A percentile compares a stretch with the other conserved stretches of the same genome.
These are phyloP conservation scores for Penicillium angulare DNA, from an alignment of 495 filamentous ascomycete species.

Conservation along the genomic window DNA sequence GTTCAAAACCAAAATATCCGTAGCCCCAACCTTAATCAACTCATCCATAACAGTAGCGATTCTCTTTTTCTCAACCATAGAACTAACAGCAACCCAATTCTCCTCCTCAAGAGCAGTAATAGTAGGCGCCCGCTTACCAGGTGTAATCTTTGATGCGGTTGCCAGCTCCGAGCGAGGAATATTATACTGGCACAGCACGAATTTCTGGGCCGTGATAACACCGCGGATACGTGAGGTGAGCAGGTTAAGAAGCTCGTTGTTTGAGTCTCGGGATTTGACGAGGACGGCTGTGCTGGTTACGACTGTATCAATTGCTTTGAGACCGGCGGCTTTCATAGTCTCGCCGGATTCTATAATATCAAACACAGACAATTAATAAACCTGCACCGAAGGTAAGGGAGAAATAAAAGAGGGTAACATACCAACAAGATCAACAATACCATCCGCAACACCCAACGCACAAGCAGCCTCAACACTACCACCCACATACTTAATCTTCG, in stretches of 20 bases:
- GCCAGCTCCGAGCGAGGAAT: constrained; percentile 66
- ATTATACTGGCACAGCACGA: constrained; percentile 96
- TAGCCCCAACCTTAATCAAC: constrained; percentile 73
- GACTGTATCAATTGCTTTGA: constrained; percentile 94
- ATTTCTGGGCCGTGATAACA: constrained; percentile 94
- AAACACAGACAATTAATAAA: neutral
- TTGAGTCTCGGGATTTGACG: constrained; percentile 87
- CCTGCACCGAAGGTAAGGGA: neutral
- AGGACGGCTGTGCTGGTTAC: constrained; percentile 81
- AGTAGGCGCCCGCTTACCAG: constrained; percentile 91
- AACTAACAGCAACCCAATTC: constrained; percentile 88
- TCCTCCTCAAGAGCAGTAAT: constrained; percentile 83
- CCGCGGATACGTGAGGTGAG: constrained; percentile 82
- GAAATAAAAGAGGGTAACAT: constrained; percentile 4
- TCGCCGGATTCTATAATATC: constrained; percentile 84
- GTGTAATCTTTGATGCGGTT: constrained; percentile 74
- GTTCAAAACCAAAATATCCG: constrained; percentile 82
- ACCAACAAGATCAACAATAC: constrained; percentile 98
- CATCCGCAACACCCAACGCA: constrained; percentile 91
- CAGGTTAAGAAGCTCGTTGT: constrained; percentile 74
- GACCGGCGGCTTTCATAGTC: constrained; percentile 96
- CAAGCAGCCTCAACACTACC: constrained; percentile 97
- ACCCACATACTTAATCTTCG: constrained; percentile 87
- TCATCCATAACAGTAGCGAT: constrained; percentile 92
- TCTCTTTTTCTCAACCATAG: constrained; percentile 90